Evolutionary conservation across 2,329 filamentous ascomycete genomes (phyloP).

Genomic region (Pseudogymnoascus sp.): DNA sequence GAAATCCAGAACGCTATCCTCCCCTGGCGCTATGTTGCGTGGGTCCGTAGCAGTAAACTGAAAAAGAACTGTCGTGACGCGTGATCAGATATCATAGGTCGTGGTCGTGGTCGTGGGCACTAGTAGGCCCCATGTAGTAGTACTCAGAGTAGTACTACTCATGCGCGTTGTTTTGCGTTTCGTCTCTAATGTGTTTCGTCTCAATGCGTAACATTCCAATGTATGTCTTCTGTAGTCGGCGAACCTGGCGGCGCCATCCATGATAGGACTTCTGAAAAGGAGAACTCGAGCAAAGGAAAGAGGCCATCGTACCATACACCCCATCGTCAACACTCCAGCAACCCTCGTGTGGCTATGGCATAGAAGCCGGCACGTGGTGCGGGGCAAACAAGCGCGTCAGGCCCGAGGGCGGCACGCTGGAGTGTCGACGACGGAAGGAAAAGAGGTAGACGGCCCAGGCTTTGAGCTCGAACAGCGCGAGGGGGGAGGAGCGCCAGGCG

Average conservation of each 20-base stretch:
- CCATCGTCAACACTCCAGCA: background rate
- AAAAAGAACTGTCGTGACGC: constrained; percentile 3
- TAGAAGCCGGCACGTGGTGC: constrained; percentile 15
- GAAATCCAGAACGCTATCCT: background rate
- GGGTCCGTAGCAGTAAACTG: background rate
- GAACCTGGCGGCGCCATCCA: background rate
- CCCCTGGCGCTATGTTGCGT: background rate
- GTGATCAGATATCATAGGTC: constrained; percentile 4
- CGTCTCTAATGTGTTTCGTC: background rate
- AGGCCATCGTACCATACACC: background rate
- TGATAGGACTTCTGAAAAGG: constrained; percentile 5
- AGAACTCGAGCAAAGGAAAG: background rate
- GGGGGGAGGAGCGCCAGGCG: constrained; percentile 26
- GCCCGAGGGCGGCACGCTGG: constrained; percentile 24
- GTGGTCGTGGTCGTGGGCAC: constrained; percentile 1
- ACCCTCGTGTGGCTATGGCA: background rate
- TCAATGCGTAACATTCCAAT: background rate
- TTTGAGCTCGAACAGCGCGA: constrained; percentile 25
- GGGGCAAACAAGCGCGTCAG: constrained; percentile 26
- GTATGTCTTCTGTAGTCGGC: background rate
- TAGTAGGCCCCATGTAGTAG: background rate
- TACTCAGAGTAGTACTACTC: background rate
- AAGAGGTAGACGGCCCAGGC: constrained; percentile 26
- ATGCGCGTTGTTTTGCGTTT: constrained; percentile 4
- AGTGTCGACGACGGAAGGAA: constrained; percentile 24